Conservation (phyloP, 129 eudicot genomes). For the Scalesia atractyloides region DNA sequence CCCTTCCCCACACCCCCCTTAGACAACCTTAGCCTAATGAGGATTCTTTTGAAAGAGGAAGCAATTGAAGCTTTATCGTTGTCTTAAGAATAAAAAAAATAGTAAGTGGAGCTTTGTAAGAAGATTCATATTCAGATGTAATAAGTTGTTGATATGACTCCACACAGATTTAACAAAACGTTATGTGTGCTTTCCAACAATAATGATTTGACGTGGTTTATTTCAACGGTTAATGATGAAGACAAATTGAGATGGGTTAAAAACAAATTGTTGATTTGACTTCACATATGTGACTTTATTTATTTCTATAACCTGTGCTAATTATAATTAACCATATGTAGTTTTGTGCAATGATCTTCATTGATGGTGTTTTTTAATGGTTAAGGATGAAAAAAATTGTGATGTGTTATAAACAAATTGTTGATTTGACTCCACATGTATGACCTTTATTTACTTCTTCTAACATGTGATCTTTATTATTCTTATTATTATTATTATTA, state of each 20-base stretch:
- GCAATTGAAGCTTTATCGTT: background rate
- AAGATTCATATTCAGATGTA: background rate
- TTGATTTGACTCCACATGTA: too few species aligned
- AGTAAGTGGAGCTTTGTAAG: slow-evolving; percentile 1
- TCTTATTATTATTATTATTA: too few species aligned
- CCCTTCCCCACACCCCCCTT: too few species aligned
- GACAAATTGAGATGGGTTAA: background rate
- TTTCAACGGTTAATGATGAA: slow-evolving; percentile 1
- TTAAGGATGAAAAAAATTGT: background rate
- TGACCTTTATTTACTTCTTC: too few species aligned
- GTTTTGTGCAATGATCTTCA: too few species aligned
- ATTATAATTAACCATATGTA: too few species aligned
- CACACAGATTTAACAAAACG: background rate
- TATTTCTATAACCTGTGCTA: too few species aligned
- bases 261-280: too few species aligned
- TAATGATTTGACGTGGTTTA: background rate
- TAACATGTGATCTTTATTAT: too few species aligned
- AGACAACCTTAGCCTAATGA: too few species aligned
- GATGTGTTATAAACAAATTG: background rate
- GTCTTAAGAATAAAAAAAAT: background rate
- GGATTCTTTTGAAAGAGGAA: background rate
- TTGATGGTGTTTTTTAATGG: background rate
- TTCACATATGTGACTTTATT: too few species aligned
- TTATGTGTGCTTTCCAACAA: background rate
- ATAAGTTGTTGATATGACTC: background rate